These are phyloP conservation scores for Fusarium subglutinans DNA, from an alignment of 2,329 filamentous ascomycete species.

Conservation along the genomic window DNA sequence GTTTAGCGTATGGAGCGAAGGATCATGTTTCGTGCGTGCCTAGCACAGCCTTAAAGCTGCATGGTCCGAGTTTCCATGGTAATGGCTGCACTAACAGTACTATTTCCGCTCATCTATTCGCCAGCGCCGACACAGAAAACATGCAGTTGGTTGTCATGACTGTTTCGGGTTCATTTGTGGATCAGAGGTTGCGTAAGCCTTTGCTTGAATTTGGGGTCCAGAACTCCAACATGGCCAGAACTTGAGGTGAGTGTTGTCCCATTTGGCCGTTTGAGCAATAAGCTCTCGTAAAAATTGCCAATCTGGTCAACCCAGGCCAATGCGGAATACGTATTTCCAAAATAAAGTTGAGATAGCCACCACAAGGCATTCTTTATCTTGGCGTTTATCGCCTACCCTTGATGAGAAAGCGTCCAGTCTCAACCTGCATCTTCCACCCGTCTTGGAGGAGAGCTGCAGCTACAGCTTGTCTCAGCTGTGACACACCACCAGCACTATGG, in stretches of 20 bases:
- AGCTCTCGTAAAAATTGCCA: neutral
- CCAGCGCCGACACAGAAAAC: neutral
- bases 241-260: neutral
- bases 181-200: constrained; percentile 32
- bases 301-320: neutral
- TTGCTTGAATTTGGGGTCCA: constrained; percentile 6
- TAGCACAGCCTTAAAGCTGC: constrained; percentile 22
- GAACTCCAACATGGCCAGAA: neutral
- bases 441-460: constrained; percentile 76
- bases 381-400: constrained; percentile 60
- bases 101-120: constrained; percentile 9
- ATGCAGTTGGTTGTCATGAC: neutral
- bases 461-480: constrained; percentile 82
- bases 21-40: constrained; percentile 17
- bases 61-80: constrained; percentile 17
- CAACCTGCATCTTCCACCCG: constrained; percentile 83
- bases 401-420: constrained; percentile 76
- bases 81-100: constrained; percentile 1
- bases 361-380: neutral
- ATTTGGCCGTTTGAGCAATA: neutral
- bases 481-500: constrained; percentile 81
- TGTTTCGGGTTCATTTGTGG: constrained; percentile 23
- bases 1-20: neutral
- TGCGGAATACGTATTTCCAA: neutral
- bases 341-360: neutral